Evolutionary conservation across 306 rosid species (phyloP).

Genomic region (Pterocarpus macrocarpus): DNA sequence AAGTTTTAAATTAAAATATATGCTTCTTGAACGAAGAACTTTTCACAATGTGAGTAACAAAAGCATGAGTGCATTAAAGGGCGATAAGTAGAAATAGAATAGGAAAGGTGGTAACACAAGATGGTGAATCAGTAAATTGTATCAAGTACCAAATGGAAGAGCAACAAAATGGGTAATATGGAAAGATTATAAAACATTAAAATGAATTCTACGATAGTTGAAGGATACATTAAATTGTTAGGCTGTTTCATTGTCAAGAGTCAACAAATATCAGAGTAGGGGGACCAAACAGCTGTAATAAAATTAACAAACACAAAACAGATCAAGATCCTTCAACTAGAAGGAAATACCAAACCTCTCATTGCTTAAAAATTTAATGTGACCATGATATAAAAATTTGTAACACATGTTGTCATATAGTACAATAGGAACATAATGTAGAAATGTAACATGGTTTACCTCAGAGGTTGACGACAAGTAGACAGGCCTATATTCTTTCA

Average conservation of each 20-base stretch:
- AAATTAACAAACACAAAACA: background rate
- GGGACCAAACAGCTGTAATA: too few relatives aligned
- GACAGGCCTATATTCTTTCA: constrained; percentile 77
- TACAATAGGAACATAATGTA: constrained; percentile 10
- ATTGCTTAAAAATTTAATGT: background rate
- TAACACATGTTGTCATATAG: background rate
- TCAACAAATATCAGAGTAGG: too few relatives aligned
- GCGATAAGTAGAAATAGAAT: too few relatives aligned
- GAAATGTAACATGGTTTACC: constrained; percentile 58
- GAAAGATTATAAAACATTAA: too few relatives aligned
- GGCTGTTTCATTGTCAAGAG: too few relatives aligned
- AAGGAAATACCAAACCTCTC: constrained; percentile 9
- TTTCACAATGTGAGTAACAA: too few relatives aligned
- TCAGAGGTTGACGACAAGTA: constrained; percentile 76
- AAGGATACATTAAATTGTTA: too few relatives aligned
- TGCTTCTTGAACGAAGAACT: too few relatives aligned
- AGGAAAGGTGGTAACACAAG: background rate
- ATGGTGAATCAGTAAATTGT: background rate
- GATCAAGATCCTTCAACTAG: background rate
- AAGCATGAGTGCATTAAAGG: too few relatives aligned
- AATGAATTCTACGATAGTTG: too few relatives aligned
- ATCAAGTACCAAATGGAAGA: constrained; percentile 1
- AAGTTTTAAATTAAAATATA: too few relatives aligned
- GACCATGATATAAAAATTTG: background rate
- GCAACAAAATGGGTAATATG: background rate